These are phyloP conservation scores for Microascus cirrosus DNA, from an alignment of 2,329 filamentous ascomycete genomes.

Conservation along the genomic window DNA sequence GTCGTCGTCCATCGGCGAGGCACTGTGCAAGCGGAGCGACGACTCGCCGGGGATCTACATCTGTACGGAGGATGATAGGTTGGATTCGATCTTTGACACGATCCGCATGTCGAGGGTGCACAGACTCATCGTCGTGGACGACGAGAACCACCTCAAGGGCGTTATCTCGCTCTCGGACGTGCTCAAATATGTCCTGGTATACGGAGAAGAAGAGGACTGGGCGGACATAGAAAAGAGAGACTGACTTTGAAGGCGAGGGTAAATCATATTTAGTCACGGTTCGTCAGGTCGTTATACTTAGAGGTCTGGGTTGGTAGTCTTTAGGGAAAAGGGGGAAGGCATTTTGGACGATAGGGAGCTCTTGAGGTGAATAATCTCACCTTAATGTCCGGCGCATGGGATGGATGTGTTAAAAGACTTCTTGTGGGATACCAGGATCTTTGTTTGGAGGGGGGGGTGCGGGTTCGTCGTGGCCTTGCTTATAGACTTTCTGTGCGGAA, in stretches of 20 bases:
- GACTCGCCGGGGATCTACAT: constrained; percentile 97
- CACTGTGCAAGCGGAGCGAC: constrained; percentile 73
- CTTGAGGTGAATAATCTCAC: not conserved
- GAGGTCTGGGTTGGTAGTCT: not conserved
- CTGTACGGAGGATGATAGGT: constrained; percentile 78
- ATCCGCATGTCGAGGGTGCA: constrained; percentile 92
- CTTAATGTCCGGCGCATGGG: not conserved
- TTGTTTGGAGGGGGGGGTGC: not conserved
- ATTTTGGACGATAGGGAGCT: not conserved
- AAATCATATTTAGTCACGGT: not conserved
- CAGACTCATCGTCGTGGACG: constrained; percentile 84
- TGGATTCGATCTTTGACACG: constrained; percentile 95
- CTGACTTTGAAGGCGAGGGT: not conserved
- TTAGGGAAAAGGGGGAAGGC: not conserved
- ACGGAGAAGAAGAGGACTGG: constrained; percentile 48
- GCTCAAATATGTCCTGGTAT: constrained; percentile 81
- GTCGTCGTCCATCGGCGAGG: constrained; percentile 75
- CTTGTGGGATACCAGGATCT: constrained; percentile 1
- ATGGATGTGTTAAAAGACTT: not conserved
- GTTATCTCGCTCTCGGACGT: constrained; percentile 94
- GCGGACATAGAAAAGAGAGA: not conserved
- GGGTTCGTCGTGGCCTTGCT: not conserved
- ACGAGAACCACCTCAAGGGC: constrained; percentile 74
- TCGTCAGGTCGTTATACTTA: not conserved
- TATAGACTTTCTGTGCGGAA: constrained; percentile 2